Evolutionary conservation across 2,329 filamentous ascomycete species (phyloP), one percentile per base, ranked within the genome.

Genomic region (Stenocarpella maydis): DNA sequence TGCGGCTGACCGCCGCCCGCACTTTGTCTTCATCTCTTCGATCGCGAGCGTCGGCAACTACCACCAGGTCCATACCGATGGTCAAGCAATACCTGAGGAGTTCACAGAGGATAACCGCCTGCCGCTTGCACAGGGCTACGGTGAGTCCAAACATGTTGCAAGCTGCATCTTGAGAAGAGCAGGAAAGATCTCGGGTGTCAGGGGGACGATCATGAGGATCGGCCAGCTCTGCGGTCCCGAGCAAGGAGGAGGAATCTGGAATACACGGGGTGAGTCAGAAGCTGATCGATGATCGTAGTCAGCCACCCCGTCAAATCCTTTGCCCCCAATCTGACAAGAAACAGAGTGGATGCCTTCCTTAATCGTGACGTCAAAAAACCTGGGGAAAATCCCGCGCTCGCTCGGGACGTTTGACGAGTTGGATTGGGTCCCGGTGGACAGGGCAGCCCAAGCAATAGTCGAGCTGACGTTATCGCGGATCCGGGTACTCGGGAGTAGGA

Each of bases 1-100:
- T 24, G n/a, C 37, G 7, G 45, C 15, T 26, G 28, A 61, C 7
- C 21, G 21, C 26, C 5, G 39, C 39, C 39, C 39, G 15, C 39
- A 43, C 15, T 50, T 64, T n/a, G 45, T 64, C 26, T 64, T 64
- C 60, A 31, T 64, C 60, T 64, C 60, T n/a, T 49, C 43, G 28
- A 24, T 64, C 10, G 60, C 60, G 14, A 47, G 43, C 34, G 60
- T 50, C 26, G 41, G 41, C 43, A 47, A n/a, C 6, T 28, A n/a
- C 34, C 39, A 8, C 39, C 39, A 43, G 39, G 39, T 43, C 39
- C 39, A 15, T 15, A 15, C 39, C 39, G 39, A 43, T 8, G 15
- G 15, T 15, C 28, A 49, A n/a, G 60, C 47, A 41, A 24, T 43
- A 12, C 12, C 49, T 26, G 47, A 64, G 28, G 43, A 19, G 19